phyloP scores from a whole-genome alignment of 768 basidiomycete species.

The Rhizopogon vulgaris region DNA sequence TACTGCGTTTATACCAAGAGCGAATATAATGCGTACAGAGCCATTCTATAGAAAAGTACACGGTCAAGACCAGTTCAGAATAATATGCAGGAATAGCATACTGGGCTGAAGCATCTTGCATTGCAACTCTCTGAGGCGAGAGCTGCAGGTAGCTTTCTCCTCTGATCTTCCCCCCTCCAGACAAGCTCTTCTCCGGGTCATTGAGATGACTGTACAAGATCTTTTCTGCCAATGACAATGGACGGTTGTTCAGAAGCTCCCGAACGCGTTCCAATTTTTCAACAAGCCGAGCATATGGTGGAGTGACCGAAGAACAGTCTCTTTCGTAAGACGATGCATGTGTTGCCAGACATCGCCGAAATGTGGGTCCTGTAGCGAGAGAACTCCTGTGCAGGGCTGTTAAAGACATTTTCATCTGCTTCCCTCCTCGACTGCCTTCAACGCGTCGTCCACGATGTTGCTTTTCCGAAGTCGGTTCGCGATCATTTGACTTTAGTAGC shows the following conservation, averaged over 20 bases:
- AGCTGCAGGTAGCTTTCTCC: constrained; percentile 91
- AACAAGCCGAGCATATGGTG: constrained; percentile 72
- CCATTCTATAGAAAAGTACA: constrained; percentile 53
- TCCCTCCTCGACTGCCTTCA: background rate
- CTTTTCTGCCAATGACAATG: constrained; percentile 95
- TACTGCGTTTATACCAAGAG: background rate
- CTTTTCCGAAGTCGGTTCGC: background rate
- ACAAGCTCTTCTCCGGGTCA: constrained; percentile 68
- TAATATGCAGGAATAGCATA: constrained; percentile 33
- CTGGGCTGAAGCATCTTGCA: constrained; percentile 94
- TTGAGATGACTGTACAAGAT: constrained; percentile 91
- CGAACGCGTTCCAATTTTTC: constrained; percentile 67
- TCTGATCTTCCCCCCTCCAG: constrained; percentile 60
- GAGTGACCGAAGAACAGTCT: constrained; percentile 71
- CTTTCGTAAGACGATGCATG: constrained; percentile 40
- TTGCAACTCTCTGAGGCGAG: constrained; percentile 88
- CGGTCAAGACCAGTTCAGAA: constrained; percentile 8
- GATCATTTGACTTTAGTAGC: background rate
- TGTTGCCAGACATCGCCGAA: constrained; percentile 31
- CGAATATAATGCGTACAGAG: constrained; percentile 45
- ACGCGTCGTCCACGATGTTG: background rate
- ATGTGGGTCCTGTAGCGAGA: constrained; percentile 12
- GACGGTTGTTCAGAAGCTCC: constrained; percentile 59
- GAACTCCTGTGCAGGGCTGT: constrained; percentile 14
- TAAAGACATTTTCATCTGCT: constrained; percentile 14